phyloP scores from a whole-genome alignment of 768 basidiomycete species.

The Exidia glandulosa region DNA sequence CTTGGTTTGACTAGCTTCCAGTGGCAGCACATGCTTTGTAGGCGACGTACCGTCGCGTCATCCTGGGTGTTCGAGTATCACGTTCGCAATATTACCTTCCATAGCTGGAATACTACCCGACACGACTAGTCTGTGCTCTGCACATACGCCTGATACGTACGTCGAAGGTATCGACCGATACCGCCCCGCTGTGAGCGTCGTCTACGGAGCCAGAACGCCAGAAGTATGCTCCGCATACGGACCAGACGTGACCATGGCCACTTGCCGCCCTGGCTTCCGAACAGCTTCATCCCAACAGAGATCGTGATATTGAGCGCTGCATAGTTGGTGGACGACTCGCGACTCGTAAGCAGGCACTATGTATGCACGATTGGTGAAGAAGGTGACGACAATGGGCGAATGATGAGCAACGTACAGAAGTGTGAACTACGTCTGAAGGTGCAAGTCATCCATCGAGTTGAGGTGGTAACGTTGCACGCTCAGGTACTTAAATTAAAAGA shows the following conservation, averaged over 20 bases:
- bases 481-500: too few relatives aligned
- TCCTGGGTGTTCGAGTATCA: too few relatives aligned
- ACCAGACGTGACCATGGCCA: slow-evolving; percentile 69
- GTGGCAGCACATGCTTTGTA: too few relatives aligned
- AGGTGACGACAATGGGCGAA: neutral
- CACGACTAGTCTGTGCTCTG: neutral
- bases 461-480: slow-evolving; percentile 48
- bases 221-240: slow-evolving; percentile 65
- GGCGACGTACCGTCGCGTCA: too few relatives aligned
- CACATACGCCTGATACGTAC: slow-evolving; percentile 22
- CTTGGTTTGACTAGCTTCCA: neutral
- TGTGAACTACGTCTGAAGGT: slow-evolving; percentile 38
- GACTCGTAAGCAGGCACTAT: slow-evolving; percentile 62
- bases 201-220: slow-evolving; percentile 53
- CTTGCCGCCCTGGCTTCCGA: too few relatives aligned
- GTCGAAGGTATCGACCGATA: slow-evolving; percentile 71
- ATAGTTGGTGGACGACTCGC: slow-evolving; percentile 28
- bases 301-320: slow-evolving; percentile 52
- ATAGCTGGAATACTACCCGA: neutral
- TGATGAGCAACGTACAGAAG: slow-evolving; percentile 37
- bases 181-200: slow-evolving; percentile 43
- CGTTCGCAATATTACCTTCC: neutral
- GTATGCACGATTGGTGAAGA: neutral
- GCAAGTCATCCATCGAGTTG: slow-evolving; percentile 62
- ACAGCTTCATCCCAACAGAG: slow-evolving; percentile 29